Evolutionary conservation across 768 basidiomycete species (phyloP), one percentile per base, ranked within the genome.

Genomic region (Royoungia palumana): DNA sequence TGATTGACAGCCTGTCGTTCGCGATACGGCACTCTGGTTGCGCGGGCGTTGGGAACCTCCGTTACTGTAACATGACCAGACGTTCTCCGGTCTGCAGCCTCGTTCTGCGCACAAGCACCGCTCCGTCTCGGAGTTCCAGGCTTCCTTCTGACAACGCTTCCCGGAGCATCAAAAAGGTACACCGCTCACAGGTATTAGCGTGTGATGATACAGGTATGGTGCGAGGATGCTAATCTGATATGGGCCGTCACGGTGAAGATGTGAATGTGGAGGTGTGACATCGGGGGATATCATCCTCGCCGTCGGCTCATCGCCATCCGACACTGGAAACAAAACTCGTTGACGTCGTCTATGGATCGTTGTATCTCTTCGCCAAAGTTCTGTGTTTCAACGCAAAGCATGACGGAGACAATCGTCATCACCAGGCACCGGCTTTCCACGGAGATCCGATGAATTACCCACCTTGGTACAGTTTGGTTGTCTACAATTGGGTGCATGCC

Each of bases 291-390:
- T 45, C 30, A 41, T 67, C 49, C 54, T 20, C 45, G 61, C 41
- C 60, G 63, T 16, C 70, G 70, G 24, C 67, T 70, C 37, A 73
- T 73, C 10, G 85, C 83, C 48, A 82, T 77, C 32, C 81, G 78
- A 65, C 87, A 89, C 39, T 79, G 77, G 58, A 77, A 82, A 64
- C 87, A 89, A 50, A 72, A 82, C 44, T 88, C 84, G 58, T 87
- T 77, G 57, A 87, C 84, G 35, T 71, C 72, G 68, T 89, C 87
- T 50, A 87, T 64, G 59, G 83, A 80, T 51, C 76, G 75, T 60
- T 89, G 80, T 48, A 89, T 75, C 51, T 89, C 87, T 2, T 71
- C 62, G 6, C 82, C 87, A 65, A 76, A 89, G 58, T 79, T 77
- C 87, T 89, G 60, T 46, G 35, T 38, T 44, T 46, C 41, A 24